Evolutionary conservation across 495 filamentous ascomycete species (phyloP), one percentile per base, ranked within the genome.

Genomic region (Aspergillus biplanus): DNA sequence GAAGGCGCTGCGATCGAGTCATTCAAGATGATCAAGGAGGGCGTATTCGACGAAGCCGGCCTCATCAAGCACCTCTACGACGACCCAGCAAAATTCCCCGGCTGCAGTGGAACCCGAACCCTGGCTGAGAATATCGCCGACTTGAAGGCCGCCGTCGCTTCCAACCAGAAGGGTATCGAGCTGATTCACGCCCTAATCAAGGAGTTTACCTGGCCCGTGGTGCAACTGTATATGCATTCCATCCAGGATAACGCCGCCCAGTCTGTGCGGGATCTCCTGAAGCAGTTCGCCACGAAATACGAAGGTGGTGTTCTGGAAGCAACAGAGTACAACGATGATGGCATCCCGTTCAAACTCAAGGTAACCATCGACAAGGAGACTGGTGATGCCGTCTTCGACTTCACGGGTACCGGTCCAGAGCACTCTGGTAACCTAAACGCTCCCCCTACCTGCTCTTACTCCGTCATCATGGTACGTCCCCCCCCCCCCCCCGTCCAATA

Each of bases 91-190:
- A 80, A 89, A 61, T 91, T 92, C 67, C 89, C 92, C 4, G 92
- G 89, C 8, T 97, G 93, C 79, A 91, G 87, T 67, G 95, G 93
- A 4, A 96, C 93, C 3, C 80, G 95, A 56, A 94, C 92, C 70
- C 78, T 97, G 1, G 87, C 86, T 15, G 95, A 99, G 69, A 99
- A 99, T 70, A 80, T 99, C 75, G 95, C 93, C 67, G 95, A 99
- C 72, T 84, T 99, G 18, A 93, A 96, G 73, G 95, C 95, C 1
- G 93, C 97, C 67, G 89, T 97, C 18, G 95, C 95, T 5, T 92
- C 93, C 7, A 98, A 99, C 71, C 89, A 96, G 69, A 97, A 96
- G 69, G 95, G 95, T 21, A 97, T 97, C 64, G 92, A 86, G 53
- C 84, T 99, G 34, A 97, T 98, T 61, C 84, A 83, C 42, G 78